Evolutionary conservation across 306 rosid genomes (phyloP).

Genomic region (cucumber (Cucumis sativus)): DNA sequence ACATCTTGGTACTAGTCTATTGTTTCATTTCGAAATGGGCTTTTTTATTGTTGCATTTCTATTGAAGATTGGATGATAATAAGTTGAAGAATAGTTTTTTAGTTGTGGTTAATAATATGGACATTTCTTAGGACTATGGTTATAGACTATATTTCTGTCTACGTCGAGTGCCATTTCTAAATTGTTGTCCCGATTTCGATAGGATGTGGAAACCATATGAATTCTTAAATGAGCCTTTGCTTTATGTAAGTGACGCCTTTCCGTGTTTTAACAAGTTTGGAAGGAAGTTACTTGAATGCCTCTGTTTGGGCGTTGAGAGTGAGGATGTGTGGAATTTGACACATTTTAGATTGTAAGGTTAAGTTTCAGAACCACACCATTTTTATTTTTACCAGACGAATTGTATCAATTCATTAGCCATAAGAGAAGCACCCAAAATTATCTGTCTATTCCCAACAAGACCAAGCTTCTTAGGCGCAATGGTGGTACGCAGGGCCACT

Average conservation of each 20-base stretch:
- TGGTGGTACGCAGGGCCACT: too few species aligned
- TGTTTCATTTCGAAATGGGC: background rate
- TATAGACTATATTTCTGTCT: background rate
- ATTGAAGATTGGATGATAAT: too few species aligned
- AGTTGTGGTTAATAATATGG: background rate
- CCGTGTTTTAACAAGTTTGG: background rate
- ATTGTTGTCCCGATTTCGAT: background rate
- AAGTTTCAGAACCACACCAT: too few species aligned
- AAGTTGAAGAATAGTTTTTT: background rate
- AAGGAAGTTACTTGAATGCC: background rate
- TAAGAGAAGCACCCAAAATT: too few species aligned
- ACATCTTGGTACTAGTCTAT: slow-evolving; percentile 33
- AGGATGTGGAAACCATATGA: background rate
- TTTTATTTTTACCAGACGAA: too few species aligned
- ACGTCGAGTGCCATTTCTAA: background rate
- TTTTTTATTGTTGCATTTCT: too few species aligned
- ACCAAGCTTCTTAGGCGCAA: too few species aligned
- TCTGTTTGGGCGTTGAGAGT: background rate
- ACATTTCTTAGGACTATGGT: background rate
- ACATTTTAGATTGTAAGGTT: background rate
- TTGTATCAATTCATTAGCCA: too few species aligned
- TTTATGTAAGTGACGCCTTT: too few species aligned
- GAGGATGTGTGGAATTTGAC: background rate
- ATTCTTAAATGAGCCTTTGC: too few species aligned
- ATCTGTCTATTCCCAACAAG: too few species aligned